phyloP scores from a whole-genome alignment of 768 basidiomycete species.

The Phaffia australis region DNA sequence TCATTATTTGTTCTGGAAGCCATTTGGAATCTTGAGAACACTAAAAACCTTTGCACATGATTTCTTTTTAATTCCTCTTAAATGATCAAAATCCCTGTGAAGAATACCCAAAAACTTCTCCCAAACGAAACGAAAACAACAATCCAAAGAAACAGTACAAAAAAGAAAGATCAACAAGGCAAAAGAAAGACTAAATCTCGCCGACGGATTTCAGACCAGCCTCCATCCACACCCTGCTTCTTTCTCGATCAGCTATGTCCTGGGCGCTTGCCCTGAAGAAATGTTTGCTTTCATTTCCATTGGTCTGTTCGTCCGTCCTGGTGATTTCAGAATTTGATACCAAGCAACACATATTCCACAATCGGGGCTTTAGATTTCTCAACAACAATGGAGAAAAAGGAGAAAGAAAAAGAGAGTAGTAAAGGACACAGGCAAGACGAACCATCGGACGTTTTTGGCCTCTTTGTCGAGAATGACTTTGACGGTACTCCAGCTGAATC shows the following conservation, averaged over 20 bases:
- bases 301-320: slow-evolving; percentile 70
- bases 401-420: slow-evolving; percentile 9
- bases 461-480: slow-evolving; percentile 71
- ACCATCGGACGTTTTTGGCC: slow-evolving; percentile 76
- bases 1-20: too few species aligned
- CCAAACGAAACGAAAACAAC: too few species aligned
- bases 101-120: too few species aligned
- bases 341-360: too few species aligned
- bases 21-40: too few species aligned
- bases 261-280: slow-evolving; percentile 50
- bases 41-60: too few species aligned
- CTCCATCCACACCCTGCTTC: slow-evolving; percentile 61
- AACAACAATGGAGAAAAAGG: background rate
- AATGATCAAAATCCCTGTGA: too few species aligned
- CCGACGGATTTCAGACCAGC: slow-evolving; percentile 60
- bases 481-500: slow-evolving; percentile 93
- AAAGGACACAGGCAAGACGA: slow-evolving; percentile 19
- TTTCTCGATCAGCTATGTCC: slow-evolving; percentile 53
- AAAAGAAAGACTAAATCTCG: slow-evolving; percentile 44
- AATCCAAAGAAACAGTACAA: too few species aligned
- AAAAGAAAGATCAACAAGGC: too few species aligned
- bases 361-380: slow-evolving; percentile 5
- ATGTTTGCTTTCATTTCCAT: slow-evolving; percentile 61
- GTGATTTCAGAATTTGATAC: background rate
- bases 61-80: too few species aligned